A percentile compares a stretch with the other conserved stretches of the same genome.
These are phyloP conservation scores for Solanum appendiculatum DNA, from an alignment of 257 asterid species.

Conservation along the genomic window DNA sequence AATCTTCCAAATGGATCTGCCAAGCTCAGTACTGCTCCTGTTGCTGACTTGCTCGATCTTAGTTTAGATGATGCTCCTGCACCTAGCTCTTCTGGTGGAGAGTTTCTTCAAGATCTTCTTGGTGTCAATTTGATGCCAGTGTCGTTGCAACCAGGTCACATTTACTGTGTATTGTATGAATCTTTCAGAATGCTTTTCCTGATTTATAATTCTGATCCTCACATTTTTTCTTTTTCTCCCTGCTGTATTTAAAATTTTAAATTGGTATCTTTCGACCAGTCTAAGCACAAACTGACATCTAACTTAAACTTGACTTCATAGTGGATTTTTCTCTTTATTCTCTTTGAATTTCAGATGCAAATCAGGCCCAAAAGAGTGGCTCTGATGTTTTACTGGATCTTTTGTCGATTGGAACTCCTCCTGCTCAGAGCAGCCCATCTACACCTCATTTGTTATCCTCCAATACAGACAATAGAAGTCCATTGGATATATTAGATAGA, in stretches of 20 bases:
- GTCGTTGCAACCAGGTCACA: conserved; percentile 49
- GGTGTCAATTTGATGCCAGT: conserved; percentile 63
- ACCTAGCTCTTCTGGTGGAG: conserved; percentile 75
- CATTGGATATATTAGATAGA: conserved; percentile 40
- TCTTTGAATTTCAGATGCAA: conserved; percentile 40
- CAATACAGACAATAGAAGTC: conserved; percentile 37
- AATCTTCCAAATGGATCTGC: conserved; percentile 79
- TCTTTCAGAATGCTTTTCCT: neutral
- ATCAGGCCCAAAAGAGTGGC: conserved; percentile 50
- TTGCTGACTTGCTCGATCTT: conserved; percentile 82
- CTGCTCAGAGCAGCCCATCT: conserved; percentile 49
- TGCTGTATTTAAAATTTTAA: neutral
- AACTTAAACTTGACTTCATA: neutral
- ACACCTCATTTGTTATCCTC: conserved; percentile 41
- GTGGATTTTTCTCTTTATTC: neutral
- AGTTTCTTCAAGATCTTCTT: conserved; percentile 84
- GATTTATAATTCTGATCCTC: neutral
- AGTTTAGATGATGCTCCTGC: conserved; percentile 57
- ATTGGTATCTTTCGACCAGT: neutral
- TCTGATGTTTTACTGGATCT: conserved; percentile 75
- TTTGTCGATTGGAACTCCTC: conserved; percentile 77
- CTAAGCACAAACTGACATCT: neutral
- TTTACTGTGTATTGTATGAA: neutral
- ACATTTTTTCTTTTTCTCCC: neutral
- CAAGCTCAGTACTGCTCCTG: conserved; percentile 56